phyloP scores from a whole-genome alignment of 371 early-diverging fungal genomes.

The Syncephalastrum racemosum region DNA sequence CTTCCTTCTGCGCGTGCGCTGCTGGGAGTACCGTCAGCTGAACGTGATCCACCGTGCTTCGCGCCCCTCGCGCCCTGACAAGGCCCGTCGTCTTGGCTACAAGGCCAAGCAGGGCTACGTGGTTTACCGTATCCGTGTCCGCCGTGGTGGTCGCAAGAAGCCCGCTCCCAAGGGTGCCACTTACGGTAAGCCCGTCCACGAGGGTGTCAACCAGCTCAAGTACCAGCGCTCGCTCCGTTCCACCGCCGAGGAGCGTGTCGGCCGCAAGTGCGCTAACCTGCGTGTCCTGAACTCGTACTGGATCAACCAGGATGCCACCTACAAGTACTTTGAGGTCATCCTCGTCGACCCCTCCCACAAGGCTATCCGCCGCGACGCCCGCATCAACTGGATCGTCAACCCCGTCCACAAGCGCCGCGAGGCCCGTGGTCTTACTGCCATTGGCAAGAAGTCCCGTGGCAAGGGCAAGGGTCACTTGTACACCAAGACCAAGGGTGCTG shows the following conservation, averaged over 20 bases:
- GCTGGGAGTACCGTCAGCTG: constrained; percentile 99
- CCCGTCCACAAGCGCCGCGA: constrained; percentile 99
- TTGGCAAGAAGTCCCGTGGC: constrained; percentile 98
- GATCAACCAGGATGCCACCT: constrained; percentile 98
- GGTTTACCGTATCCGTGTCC: constrained; percentile 97
- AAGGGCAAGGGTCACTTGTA: constrained; percentile 96
- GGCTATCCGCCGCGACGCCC: constrained; percentile 95
- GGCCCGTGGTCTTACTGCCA: constrained; percentile 96
- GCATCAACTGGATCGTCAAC: constrained; percentile 95
- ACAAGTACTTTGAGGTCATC: constrained; percentile 99
- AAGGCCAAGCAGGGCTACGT: constrained; percentile 99
- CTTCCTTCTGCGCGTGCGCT: constrained; percentile 96
- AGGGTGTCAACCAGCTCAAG: constrained; percentile 98
- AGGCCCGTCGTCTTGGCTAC: constrained; percentile 99
- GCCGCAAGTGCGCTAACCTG: constrained; percentile 92
- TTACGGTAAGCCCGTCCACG: constrained; percentile 97
- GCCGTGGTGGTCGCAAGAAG: constrained; percentile 98
- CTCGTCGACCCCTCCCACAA: constrained; percentile 96
- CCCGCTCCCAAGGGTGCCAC: constrained; percentile 96
- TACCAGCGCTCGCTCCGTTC: constrained; percentile 91
- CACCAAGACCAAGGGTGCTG: constrained; percentile 99
- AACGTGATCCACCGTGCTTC: constrained; percentile 97
- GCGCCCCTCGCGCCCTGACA: constrained; percentile 98
- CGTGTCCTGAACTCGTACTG: constrained; percentile 99
- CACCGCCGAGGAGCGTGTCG: constrained; percentile 97